Evolutionary conservation across 805 yeast genomes (phyloP), one percentile per base, ranked within the genome.

Genomic region (Kregervanrija fluxuum): DNA sequence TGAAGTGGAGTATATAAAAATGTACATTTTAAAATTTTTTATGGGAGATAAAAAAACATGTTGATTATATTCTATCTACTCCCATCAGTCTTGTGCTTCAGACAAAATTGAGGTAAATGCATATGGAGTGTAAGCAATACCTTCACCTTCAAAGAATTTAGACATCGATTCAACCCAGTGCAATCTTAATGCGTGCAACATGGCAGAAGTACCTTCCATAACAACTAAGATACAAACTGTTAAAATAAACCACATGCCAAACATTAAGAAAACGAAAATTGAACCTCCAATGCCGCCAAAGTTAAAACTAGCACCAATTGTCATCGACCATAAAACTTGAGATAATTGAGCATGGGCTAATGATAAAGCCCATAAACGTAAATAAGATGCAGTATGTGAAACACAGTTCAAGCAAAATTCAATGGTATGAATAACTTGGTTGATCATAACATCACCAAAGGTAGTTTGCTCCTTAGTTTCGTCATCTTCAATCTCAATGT

Each of bases 111-210:
- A 57, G 39, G 66, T 61, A 49, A 91, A 89, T 4, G 82, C 75
- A 61, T 88, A 93, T n/a, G 99, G 98, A 52, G 77, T 81, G 61
- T 86, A 93, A 5, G 90, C 79, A 53, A 79, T 73, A 48, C 99
- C 99, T 65, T 91, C 98, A 63, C 99, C 99, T 60, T 85, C 93
- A 59, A 90, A 93, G 69, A 84, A 95, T 70, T 93, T 93, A 50
- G 96, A 88, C 99, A 93, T 93, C 28, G 96, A 83, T 70, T 93
- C 99, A 50, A 93, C 99, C 99, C 99, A 93, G 65, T 93, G 99
- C 60, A 93, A 76, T 73, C 99, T 86, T 60, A 93, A 75, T n/a
- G 97, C 85, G 67, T 93, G 99, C 60, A 93, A 76, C 99, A 93
- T 93, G 33, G 99, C 99, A 22, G 97, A 88, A 0, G 99, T 93